These are phyloP conservation scores for Yarrowia sp. DNA, from an alignment of 805 yeast species.

Conservation along the genomic window DNA sequence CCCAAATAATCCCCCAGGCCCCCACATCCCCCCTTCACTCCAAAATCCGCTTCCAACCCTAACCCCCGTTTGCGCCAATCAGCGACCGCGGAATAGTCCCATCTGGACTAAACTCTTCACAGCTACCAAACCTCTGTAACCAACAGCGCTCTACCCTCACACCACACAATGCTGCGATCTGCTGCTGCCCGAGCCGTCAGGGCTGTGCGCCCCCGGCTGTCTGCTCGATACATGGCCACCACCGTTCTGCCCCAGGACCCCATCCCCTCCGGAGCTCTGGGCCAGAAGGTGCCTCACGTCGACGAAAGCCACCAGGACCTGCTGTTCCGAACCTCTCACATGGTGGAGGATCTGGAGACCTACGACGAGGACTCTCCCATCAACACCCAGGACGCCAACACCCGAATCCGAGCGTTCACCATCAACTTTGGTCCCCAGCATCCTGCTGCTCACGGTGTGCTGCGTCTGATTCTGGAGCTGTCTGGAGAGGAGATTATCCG, in stretches of 20 bases:
- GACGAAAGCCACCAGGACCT: constrained; percentile 38
- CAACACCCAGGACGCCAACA: constrained; percentile 43
- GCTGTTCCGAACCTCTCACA: constrained; percentile 35
- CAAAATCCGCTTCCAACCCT: constrained; percentile 8
- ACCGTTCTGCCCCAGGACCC: constrained; percentile 34
- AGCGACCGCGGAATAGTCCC: constrained; percentile 26
- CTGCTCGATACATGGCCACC: constrained; percentile 35
- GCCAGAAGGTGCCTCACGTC: constrained; percentile 37
- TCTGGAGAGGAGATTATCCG: constrained; percentile 89
- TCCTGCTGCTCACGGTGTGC: constrained; percentile 94
- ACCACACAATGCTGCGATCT: constrained; percentile 37
- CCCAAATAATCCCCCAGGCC: no score
- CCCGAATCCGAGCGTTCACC: constrained; percentile 82
- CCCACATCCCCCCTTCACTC: background rate
- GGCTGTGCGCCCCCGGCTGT: constrained; percentile 38
- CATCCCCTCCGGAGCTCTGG: constrained; percentile 37
- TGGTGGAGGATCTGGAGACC: constrained; percentile 36
- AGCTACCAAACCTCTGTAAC: constrained; percentile 1
- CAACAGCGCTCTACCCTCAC: background rate
- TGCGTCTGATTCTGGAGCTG: constrained; percentile 82
- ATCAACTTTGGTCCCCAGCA: constrained; percentile 93
- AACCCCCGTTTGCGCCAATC: constrained; percentile 37
- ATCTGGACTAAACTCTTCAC: constrained; percentile 27
- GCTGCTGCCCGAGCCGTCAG: constrained; percentile 39
- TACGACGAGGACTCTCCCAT: constrained; percentile 35